phyloP scores from a whole-genome alignment of 768 basidiomycete genomes.

The Hysterangium stoloniferum region DNA sequence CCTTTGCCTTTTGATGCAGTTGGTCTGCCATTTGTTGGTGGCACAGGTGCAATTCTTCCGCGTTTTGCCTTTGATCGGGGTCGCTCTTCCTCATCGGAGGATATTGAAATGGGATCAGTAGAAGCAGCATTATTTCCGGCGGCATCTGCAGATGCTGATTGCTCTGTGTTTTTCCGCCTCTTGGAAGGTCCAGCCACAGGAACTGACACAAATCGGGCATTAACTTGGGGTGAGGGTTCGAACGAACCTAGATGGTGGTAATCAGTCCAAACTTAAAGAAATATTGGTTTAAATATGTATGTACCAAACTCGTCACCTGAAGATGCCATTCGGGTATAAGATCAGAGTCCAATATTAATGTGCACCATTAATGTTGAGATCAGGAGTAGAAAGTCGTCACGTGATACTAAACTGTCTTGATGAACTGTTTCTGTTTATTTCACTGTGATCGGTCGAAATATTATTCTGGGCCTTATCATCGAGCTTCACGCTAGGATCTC shows the following conservation, averaged over 20 bases:
- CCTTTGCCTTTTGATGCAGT: neutral
- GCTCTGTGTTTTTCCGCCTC: neutral
- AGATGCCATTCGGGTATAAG: neutral
- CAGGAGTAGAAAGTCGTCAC: no score
- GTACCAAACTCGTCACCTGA: conserved; percentile 3
- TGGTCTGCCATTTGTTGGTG: neutral
- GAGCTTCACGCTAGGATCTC: no score
- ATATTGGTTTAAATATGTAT: neutral
- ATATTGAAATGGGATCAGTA: neutral
- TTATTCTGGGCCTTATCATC: no score
- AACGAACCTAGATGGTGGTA: neutral
- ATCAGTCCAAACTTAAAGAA: neutral
- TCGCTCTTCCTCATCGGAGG: neutral
- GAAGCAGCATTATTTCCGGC: neutral
- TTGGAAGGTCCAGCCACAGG: neutral
- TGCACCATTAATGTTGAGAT: no score
- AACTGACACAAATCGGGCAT: neutral
- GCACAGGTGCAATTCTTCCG: neutral
- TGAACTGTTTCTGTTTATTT: no score
- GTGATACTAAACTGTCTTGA: no score
- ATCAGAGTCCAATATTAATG: no score
- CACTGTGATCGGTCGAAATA: no score
- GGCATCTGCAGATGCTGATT: neutral
- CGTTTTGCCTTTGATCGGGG: neutral
- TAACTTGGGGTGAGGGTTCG: neutral